These are phyloP conservation scores for Paralagenidium karlingii DNA, from an alignment of 352 stramenopile species.

Conservation along the genomic window DNA sequence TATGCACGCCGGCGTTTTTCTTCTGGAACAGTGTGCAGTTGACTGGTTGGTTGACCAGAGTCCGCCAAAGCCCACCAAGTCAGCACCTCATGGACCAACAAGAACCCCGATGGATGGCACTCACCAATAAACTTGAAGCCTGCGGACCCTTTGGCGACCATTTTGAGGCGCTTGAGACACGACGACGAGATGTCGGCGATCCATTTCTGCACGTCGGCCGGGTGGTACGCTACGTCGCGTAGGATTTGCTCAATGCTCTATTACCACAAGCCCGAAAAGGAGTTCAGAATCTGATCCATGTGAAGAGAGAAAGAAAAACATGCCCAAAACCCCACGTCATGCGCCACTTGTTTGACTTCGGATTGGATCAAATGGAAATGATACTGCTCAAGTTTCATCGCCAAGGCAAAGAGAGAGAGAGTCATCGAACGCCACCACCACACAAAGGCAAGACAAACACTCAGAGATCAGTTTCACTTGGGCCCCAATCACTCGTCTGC, in stretches of 20 bases:
- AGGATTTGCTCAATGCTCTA: conserved; percentile 70
- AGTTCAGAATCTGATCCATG: not conserved
- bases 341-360: conserved; percentile 78
- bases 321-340: conserved; percentile 30
- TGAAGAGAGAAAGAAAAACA: not conserved
- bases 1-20: conserved; percentile 77
- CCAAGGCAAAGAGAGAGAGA: too few relatives aligned
- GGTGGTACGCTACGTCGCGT: conserved; percentile 52
- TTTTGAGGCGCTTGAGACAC: conserved; percentile 76
- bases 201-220: conserved; percentile 70
- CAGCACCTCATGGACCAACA: conserved; percentile 13
- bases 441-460: too few relatives aligned
- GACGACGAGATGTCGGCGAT: conserved; percentile 59
- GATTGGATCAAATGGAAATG: conserved; percentile 75
- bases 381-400: too few relatives aligned
- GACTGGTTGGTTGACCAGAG: conserved; percentile 21
- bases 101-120: conserved; percentile 78
- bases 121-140: conserved; percentile 85
- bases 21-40: conserved; percentile 85
- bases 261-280: not conserved
- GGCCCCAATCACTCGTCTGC: too few relatives aligned
- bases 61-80: not conserved
- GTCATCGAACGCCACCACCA: too few relatives aligned
- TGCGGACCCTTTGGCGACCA: conserved; percentile 66
- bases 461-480: too few relatives aligned